Percentiles rank a stretch among this genome's conserved stretches.
Conservation (phyloP, 208 protist species). For the Wallacemonas rigidus region DNA sequence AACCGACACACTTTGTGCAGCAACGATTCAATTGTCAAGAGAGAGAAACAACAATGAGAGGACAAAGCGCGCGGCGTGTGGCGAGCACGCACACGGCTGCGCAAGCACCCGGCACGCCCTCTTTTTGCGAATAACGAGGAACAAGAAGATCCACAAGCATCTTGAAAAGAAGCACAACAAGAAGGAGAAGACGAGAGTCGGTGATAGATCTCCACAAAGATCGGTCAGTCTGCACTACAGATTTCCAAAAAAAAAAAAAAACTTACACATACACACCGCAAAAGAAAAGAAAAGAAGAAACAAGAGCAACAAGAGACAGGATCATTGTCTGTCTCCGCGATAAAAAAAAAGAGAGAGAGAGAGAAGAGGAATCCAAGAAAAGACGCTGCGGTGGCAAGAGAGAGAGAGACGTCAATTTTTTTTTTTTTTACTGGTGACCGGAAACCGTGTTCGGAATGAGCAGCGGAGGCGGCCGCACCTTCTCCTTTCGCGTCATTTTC, state of each 20-base stretch:
- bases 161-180: too few relatives aligned
- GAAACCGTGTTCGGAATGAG: slow-evolving; percentile 11
- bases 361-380: background rate
- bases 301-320: background rate
- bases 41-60: too few relatives aligned
- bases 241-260: background rate
- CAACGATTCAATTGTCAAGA: too few relatives aligned
- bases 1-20: too few relatives aligned
- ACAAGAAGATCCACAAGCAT: too few relatives aligned
- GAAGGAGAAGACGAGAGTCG: too few relatives aligned
- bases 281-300: background rate
- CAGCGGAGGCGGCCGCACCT: slow-evolving; percentile 10
- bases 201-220: too few relatives aligned
- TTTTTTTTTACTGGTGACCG: background rate
- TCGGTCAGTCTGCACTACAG: too few relatives aligned
- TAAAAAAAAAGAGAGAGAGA: background rate
- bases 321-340: background rate
- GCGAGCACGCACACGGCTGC: too few relatives aligned
- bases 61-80: too few relatives aligned
- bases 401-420: background rate
- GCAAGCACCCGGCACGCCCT: too few relatives aligned
- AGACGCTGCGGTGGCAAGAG: background rate
- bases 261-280: background rate
- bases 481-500: background rate
- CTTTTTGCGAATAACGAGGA: too few relatives aligned